These are phyloP conservation scores for Chamaenerion angustifolium DNA, from an alignment of 345 rosid genomes.

Conservation along the genomic window DNA sequence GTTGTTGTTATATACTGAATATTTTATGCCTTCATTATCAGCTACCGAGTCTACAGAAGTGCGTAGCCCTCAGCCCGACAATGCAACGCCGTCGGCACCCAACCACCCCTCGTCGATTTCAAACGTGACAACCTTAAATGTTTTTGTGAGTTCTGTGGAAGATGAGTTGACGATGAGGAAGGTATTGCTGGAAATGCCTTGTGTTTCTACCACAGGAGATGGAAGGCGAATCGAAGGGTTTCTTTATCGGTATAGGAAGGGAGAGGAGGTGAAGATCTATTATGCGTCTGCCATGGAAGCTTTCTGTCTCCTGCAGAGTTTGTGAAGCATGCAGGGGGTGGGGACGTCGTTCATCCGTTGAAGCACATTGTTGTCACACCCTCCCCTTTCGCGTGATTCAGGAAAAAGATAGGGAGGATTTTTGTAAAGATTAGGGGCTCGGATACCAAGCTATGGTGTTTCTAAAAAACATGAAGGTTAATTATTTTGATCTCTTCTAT, in stretches of 20 bases:
- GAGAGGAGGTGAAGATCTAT: conserved; percentile 68
- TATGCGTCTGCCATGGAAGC: conserved; percentile 83
- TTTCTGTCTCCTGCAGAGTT: conserved; percentile 75
- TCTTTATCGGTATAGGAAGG: conserved; percentile 58
- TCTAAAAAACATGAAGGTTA: too few relatives aligned
- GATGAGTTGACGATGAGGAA: conserved; percentile 20
- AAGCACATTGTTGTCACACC: conserved; percentile 71
- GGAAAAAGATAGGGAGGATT: too few relatives aligned
- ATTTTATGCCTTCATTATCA: too few relatives aligned
- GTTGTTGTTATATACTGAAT: too few relatives aligned
- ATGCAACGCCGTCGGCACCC: too few relatives aligned
- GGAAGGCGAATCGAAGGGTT: conserved; percentile 75
- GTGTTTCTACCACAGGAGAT: conserved; percentile 65
- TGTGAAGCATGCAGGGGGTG: conserved; percentile 74
- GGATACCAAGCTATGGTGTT: too few relatives aligned
- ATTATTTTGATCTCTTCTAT: too few relatives aligned
- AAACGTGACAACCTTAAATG: too few relatives aligned
- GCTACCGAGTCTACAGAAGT: too few relatives aligned
- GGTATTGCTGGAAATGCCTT: conserved; percentile 70
- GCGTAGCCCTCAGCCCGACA: too few relatives aligned
- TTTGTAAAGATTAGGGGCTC: too few relatives aligned
- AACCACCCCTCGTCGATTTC: too few relatives aligned
- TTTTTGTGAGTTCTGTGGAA: neutral
- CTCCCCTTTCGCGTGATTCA: conserved; percentile 19
- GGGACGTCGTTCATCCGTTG: conserved; percentile 52